Base-by-base conservation (phyloP, 805 yeast species). In the Torulaspora delbrueckii region DNA sequence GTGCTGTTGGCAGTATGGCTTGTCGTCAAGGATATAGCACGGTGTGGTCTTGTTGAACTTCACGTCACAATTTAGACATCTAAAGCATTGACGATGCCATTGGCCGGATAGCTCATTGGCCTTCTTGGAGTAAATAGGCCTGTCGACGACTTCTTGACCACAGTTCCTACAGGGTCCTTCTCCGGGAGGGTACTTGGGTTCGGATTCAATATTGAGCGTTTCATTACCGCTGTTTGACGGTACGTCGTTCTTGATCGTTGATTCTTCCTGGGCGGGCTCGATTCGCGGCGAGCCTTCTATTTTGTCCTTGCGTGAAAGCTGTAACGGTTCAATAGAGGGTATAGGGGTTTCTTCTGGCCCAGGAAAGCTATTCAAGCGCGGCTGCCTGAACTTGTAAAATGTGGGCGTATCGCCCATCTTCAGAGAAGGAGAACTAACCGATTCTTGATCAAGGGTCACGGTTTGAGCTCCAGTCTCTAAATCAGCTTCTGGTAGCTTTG, bases 31-130 rank as follows among this genome's bases (percentile, higher is more conserved):
- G 5, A 86, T 96, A 63, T 90, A 93, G 56, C 89, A 82, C 22
- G 78, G 77, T 13, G 77, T 76, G 9, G 76, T 73, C 56, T 79
- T 84, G 52, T 71, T 73, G 65, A 86, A 85, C 31, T 65, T 66
- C 1, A 72, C 59, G 7, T 65, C 66, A 68, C 98, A 91, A 9
- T 71, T 65, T 14, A 73, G 67, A 70, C 99, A 93, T 10, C 70
- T 69, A 71, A 93, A 91, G 62, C 99, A 93, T 12, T 73, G 66
- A 32, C 95, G 74, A 62, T 93, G 99, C 98, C 98, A 93, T 62
- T 89, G 91, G 0, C 97, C 98, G 1, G 87, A 77, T 37, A 85
- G 68, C 58, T 82, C 89, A n/a, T 82, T 54, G 5, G 47, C 85
- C 45, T 85, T 86, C 55, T 82, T 84, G n/a, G 96, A 86, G 66